phyloP scores from a whole-genome alignment of 176 grass and related monocot genomes.

The Eleusine coracana region DNA sequence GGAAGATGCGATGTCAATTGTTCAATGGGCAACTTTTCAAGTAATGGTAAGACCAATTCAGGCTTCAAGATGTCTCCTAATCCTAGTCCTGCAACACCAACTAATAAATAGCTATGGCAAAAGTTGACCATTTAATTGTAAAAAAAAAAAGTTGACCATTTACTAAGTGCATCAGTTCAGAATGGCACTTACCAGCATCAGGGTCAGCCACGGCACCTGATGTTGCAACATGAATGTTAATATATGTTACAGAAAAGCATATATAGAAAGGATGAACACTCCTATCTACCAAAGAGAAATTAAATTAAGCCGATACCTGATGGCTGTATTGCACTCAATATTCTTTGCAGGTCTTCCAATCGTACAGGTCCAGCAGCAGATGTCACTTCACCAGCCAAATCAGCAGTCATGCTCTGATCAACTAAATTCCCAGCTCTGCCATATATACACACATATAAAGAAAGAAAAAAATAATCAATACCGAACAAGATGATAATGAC shows the following conservation, averaged over 20 bases:
- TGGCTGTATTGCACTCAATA: slow-evolving; percentile 91
- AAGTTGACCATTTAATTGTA: background rate
- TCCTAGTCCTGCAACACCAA: slow-evolving; percentile 66
- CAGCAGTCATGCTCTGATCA: slow-evolving; percentile 88
- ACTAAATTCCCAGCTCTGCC: slow-evolving; percentile 95
- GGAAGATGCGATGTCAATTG: slow-evolving; percentile 55
- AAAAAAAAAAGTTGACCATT: slow-evolving; percentile 12
- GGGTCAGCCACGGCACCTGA: slow-evolving; percentile 68
- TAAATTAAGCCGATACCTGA: slow-evolving; percentile 56
- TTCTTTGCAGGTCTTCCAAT: slow-evolving; percentile 89
- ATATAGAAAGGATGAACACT: slow-evolving; percentile 3
- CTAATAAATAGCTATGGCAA: slow-evolving; percentile 26
- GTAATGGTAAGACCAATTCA: slow-evolving; percentile 77
- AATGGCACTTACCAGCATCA: slow-evolving; percentile 78
- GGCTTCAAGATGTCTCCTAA: slow-evolving; percentile 90
- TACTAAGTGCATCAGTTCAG: slow-evolving; percentile 24
- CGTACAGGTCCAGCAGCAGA: slow-evolving; percentile 85
- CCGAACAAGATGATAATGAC: background rate
- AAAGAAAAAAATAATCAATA: background rate
- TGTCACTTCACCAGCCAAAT: slow-evolving; percentile 91
- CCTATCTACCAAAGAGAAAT: slow-evolving; percentile 6
- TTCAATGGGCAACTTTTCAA: slow-evolving; percentile 76
- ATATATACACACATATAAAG: background rate
- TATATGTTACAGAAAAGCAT: background rate
- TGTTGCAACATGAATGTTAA: slow-evolving; percentile 17